Evolutionary conservation across 2,329 filamentous ascomycete species (phyloP).

Genomic region (Didymella glomerata): DNA sequence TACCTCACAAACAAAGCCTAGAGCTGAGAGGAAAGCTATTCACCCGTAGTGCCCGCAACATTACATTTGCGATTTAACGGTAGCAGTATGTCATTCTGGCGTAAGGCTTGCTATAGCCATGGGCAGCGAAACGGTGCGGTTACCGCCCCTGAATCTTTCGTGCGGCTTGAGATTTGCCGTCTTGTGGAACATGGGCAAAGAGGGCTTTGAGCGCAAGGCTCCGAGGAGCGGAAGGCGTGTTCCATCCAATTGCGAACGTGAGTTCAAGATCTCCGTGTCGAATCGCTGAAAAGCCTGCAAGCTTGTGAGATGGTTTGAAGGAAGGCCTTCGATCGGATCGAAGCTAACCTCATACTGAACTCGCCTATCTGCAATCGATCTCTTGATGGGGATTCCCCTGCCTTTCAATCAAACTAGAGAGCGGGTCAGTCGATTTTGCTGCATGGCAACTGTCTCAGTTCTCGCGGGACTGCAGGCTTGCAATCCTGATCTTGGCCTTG

Average conservation of each 20-base stretch:
- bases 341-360: constrained; percentile 15
- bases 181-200: constrained; percentile 6
- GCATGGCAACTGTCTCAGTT: constrained; percentile 3
- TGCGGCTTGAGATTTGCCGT: constrained; percentile 7
- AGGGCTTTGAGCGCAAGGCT: constrained; percentile 2
- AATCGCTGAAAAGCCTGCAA: constrained; percentile 20
- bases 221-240: not conserved
- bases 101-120: constrained; percentile 1
- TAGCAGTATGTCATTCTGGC: constrained; percentile 1
- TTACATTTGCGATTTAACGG: not conserved
- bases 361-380: constrained; percentile 20
- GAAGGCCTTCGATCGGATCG: constrained; percentile 18
- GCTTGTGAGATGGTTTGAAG: constrained; percentile 11
- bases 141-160: not conserved
- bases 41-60: not conserved
- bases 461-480: constrained; percentile 2
- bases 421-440: constrained; percentile 6
- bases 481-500: constrained; percentile 1
- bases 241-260: constrained; percentile 4
- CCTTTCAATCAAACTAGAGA: constrained; percentile 4
- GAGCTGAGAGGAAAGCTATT: not conserved
- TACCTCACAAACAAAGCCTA: not conserved
- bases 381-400: constrained; percentile 17
- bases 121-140: not conserved
- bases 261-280: not conserved